Evolutionary conservation across 1,284 basidiomycete species (phyloP).

Genomic region (Pseudozyma sp.): DNA sequence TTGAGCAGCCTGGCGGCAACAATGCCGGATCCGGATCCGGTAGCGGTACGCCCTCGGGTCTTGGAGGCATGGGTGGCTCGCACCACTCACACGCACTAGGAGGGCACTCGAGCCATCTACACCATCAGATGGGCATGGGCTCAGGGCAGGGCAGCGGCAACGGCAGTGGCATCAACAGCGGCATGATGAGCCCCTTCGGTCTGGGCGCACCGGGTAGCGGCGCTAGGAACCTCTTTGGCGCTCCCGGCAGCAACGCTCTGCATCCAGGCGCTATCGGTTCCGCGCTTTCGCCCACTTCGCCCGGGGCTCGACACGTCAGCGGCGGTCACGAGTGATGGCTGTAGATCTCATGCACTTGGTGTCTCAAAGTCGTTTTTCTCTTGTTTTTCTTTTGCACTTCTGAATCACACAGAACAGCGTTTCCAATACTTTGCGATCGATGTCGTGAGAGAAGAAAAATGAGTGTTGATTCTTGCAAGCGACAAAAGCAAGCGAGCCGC

Average conservation of each 20-base stretch:
- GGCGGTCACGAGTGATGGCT: constrained; percentile 31
- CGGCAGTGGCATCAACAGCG: constrained; percentile 13
- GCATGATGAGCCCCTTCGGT: constrained; percentile 34
- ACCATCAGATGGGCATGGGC: constrained; percentile 18
- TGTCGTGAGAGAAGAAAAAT: no score
- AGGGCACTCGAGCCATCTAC: constrained; percentile 18
- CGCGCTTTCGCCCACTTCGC: constrained; percentile 45
- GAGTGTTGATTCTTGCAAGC: neutral
- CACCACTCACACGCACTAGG: constrained; percentile 28
- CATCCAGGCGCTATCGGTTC: constrained; percentile 46
- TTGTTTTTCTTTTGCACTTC: neutral
- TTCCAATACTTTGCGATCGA: neutral
- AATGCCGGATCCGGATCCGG: constrained; percentile 9
- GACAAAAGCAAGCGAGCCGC: neutral
- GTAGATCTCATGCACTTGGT: neutral
- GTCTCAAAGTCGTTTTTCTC: neutral
- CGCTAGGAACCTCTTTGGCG: constrained; percentile 39
- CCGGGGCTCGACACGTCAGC: constrained; percentile 31
- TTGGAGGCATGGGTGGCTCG: constrained; percentile 26
- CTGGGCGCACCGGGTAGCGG: constrained; percentile 40
- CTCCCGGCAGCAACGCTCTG: constrained; percentile 32
- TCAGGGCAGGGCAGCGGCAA: constrained; percentile 8
- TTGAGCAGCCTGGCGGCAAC: constrained; percentile 58
- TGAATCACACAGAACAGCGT: constrained; percentile 17
- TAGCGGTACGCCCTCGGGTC: constrained; percentile 11